Conservation (phyloP, 768 basidiomycete genomes). For the Amanita pallidorosea region DNA sequence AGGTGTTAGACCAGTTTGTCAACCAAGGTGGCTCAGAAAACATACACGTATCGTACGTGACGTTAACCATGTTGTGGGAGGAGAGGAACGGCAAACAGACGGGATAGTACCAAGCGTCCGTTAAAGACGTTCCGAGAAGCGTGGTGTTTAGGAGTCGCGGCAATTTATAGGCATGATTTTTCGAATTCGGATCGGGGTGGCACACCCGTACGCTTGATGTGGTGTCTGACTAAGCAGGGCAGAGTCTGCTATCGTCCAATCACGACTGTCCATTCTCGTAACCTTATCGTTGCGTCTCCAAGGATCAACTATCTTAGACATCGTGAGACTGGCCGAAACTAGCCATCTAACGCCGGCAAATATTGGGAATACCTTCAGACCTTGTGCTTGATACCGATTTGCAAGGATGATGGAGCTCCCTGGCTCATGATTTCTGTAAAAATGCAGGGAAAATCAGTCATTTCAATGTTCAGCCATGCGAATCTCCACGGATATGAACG, state of each 20-base stretch:
- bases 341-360: too few species aligned
- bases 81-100: background rate
- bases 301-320: background rate
- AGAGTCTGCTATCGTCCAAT: conserved; percentile 5
- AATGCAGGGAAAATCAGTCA: too few species aligned
- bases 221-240: background rate
- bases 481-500: too few species aligned
- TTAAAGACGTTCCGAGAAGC: too few species aligned
- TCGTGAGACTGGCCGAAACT: background rate
- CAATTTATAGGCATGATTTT: background rate
- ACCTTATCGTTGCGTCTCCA: background rate
- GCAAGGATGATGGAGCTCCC: too few species aligned
- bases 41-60: conserved; percentile 1
- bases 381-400: too few species aligned
- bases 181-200: background rate
- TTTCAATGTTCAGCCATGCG: too few species aligned
- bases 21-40: background rate
- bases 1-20: background rate
- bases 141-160: background rate
- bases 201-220: too few species aligned
- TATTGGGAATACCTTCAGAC: too few species aligned
- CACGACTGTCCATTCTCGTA: background rate
- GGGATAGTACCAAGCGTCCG: background rate
- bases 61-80: conserved; percentile 2
- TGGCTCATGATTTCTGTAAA: too few species aligned